Conservation (phyloP, 805 yeast genomes). For the Candida pini region DNA sequence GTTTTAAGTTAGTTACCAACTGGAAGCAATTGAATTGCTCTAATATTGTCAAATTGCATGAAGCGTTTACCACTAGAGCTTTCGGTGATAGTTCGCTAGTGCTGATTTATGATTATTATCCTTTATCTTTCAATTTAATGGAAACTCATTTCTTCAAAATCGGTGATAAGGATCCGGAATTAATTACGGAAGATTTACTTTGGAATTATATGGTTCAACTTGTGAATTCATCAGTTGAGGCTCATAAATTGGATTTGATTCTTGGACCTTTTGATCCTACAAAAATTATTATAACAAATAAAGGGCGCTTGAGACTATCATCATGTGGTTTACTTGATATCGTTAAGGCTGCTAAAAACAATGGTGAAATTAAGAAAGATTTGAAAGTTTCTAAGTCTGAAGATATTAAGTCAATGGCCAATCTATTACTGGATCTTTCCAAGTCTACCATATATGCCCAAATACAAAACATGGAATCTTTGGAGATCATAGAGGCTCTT, state of each 20-base stretch:
- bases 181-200: conserved; percentile 56
- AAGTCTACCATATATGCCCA: conserved; percentile 25
- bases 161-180: conserved; percentile 36
- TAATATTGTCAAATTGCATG: conserved; percentile 62
- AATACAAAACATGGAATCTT: conserved; percentile 11
- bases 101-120: conserved; percentile 80
- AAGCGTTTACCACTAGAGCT: conserved; percentile 81
- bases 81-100: conserved; percentile 78
- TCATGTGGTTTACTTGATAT: conserved; percentile 71
- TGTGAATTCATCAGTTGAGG: conserved; percentile 56
- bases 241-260: conserved; percentile 61
- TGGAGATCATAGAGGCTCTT: conserved; percentile 23
- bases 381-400: conserved; percentile 21
- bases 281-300: conserved; percentile 68
- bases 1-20: conserved; percentile 53
- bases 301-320: conserved; percentile 64
- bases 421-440: conserved; percentile 52
- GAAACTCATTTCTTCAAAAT: conserved; percentile 56
- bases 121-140: conserved; percentile 62
- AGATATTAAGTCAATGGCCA: conserved; percentile 60
- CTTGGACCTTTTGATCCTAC: conserved; percentile 59
- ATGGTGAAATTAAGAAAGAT: conserved; percentile 18
- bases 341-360: conserved; percentile 35
- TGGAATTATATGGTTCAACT: conserved; percentile 80
- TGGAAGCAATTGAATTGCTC: conserved; percentile 60